These are phyloP conservation scores for Zelonia costaricensis DNA, from an alignment of 208 protist species.

Conservation along the genomic window DNA sequence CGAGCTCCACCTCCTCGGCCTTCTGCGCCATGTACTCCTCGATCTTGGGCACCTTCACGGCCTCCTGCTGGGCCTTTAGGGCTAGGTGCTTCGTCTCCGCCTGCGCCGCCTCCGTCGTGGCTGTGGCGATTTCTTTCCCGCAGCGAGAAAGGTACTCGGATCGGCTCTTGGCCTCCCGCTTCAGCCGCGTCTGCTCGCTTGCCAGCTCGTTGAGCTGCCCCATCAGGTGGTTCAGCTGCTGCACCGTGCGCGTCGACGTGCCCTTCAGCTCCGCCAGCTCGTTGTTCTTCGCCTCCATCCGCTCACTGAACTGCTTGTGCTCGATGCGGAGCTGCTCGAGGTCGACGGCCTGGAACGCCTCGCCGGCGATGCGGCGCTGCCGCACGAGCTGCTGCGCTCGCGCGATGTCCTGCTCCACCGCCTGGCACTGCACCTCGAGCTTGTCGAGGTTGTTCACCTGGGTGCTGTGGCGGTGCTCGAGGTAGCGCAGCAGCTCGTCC, in stretches of 20 bases:
- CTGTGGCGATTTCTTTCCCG: conserved; percentile 61
- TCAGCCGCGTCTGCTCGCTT: conserved; percentile 78
- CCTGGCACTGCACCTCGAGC: conserved; percentile 76
- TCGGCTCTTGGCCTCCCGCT: conserved; percentile 85
- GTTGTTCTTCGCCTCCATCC: conserved; percentile 94
- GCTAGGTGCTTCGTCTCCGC: conserved; percentile 72
- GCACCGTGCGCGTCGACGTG: conserved; percentile 93
- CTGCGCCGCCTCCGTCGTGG: conserved; percentile 62
- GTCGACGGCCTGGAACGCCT: conserved; percentile 93
- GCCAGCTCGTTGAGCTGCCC: conserved; percentile 86
- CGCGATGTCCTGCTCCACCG: conserved; percentile 74
- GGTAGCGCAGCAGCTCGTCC: conserved; percentile 88
- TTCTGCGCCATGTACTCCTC: conserved; percentile 95
- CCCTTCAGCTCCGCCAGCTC: conserved; percentile 95
- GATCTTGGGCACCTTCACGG: conserved; percentile 92
- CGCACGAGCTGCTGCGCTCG: conserved; percentile 87
- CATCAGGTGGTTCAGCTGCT: conserved; percentile 91
- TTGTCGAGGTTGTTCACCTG: conserved; percentile 90
- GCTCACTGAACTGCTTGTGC: conserved; percentile 95
- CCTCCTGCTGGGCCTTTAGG: conserved; percentile 84
- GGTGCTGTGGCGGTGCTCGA: conserved; percentile 58
- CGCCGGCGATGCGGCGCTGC: conserved; percentile 90
- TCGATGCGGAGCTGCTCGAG: conserved; percentile 97
- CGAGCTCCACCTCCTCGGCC: conserved; percentile 88
- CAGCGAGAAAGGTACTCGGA: conserved; percentile 73